These are phyloP conservation scores for Plectosphaerella sp. DNA, from an alignment of 2,329 filamentous ascomycete species.

Conservation along the genomic window DNA sequence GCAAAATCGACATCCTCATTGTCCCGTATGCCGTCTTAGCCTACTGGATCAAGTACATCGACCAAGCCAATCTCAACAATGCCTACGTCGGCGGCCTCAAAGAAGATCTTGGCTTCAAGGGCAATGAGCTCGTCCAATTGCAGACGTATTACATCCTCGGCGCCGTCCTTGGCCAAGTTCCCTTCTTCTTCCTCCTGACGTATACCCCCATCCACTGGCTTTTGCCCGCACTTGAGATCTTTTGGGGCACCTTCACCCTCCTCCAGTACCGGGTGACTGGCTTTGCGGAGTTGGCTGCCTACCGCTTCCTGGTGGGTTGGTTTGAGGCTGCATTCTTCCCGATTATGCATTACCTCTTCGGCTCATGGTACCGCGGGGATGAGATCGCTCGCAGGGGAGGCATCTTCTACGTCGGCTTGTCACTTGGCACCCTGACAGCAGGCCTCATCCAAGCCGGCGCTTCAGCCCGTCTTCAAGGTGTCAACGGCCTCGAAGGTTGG, in stretches of 20 bases:
- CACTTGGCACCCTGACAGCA: conserved; percentile 46
- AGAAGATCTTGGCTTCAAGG: conserved; percentile 44
- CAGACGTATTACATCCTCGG: conserved; percentile 48
- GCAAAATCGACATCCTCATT: conserved; percentile 51
- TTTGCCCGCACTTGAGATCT: conserved; percentile 45
- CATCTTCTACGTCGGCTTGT: conserved; percentile 40
- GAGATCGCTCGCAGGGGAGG: conserved; percentile 23
- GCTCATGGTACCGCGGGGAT: conserved; percentile 22
- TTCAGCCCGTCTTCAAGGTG: conserved; percentile 32
- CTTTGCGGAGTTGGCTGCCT: conserved; percentile 45
- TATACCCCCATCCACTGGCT: conserved; percentile 41
- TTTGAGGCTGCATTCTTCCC: conserved; percentile 44
- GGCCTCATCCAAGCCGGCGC: conserved; percentile 43
- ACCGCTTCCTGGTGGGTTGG: conserved; percentile 49
- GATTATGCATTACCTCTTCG: conserved; percentile 31
- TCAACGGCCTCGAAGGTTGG: conserved; percentile 42
- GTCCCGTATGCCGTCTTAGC: conserved; percentile 51
- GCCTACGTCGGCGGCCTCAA: conserved; percentile 51
- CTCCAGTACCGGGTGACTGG: conserved; percentile 45
- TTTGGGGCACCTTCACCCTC: conserved; percentile 54
- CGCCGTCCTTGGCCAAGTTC: conserved; percentile 45
- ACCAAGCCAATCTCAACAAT: conserved; percentile 52
- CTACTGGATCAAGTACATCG: conserved; percentile 54
- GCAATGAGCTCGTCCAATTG: conserved; percentile 50
- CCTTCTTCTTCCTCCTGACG: conserved; percentile 47